Evolutionary conservation across 176 grass and related monocot genomes (phyloP).

Genomic region (Cenchrus fungigraminus): DNA sequence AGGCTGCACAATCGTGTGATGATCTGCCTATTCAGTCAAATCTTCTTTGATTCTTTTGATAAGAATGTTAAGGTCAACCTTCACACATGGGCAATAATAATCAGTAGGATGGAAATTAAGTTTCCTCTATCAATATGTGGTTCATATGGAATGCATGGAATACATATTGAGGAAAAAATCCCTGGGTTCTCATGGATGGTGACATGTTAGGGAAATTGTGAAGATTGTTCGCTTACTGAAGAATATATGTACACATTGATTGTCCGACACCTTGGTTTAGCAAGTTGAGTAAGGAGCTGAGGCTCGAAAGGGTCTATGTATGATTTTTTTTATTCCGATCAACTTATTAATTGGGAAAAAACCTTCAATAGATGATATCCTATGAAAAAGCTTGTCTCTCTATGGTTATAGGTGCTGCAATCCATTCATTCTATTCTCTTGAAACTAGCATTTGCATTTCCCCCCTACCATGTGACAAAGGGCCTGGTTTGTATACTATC

Average conservation of each 20-base stretch:
- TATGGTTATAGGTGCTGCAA: background rate
- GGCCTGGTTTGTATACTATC: background rate
- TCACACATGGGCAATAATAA: background rate
- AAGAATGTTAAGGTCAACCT: background rate
- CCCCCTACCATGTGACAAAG: background rate
- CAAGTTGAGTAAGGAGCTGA: background rate
- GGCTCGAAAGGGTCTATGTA: background rate
- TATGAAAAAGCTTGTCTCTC: background rate
- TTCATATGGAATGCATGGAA: no score
- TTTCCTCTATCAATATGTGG: background rate
- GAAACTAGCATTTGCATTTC: background rate
- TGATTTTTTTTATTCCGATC: background rate
- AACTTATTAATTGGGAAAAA: background rate
- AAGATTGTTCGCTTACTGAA: background rate
- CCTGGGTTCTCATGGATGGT: background rate
- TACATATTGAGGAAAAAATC: background rate
- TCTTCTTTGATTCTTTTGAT: background rate
- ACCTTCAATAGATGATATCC: background rate
- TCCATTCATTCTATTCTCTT: background rate
- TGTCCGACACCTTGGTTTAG: background rate
- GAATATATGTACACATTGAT: background rate
- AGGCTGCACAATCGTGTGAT: background rate
- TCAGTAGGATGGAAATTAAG: background rate
- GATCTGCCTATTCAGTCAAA: background rate
- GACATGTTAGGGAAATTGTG: background rate